Conservation (phyloP, 345 rosid genomes). For the Anastatica hierochuntica region DNA sequence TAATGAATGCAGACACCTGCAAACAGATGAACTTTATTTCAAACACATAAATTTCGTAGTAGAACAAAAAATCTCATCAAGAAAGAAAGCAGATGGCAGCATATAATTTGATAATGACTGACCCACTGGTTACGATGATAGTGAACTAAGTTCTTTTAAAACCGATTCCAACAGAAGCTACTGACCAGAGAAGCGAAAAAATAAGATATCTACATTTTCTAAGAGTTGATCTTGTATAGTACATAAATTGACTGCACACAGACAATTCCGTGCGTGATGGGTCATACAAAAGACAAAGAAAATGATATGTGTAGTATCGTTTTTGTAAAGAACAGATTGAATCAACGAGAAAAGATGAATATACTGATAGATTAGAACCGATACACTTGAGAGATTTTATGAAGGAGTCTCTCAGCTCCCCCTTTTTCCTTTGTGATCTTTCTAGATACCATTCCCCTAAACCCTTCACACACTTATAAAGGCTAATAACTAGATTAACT, state of each 20-base stretch:
- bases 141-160: neutral
- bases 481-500: too few relatives aligned
- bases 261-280: too few relatives aligned
- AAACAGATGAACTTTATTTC: neutral
- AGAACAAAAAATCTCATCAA: neutral
- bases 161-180: neutral
- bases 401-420: too few relatives aligned
- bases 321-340: too few relatives aligned
- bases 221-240: neutral
- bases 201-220: neutral
- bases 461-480: too few relatives aligned
- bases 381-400: too few relatives aligned
- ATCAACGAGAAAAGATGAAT: too few relatives aligned
- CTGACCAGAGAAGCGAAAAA: neutral
- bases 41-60: neutral
- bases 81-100: neutral
- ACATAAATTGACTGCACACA: conserved; percentile 1
- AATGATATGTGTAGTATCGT: too few relatives aligned
- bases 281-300: too few relatives aligned
- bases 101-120: neutral
- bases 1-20: neutral
- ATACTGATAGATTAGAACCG: too few relatives aligned
- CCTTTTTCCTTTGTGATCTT: too few relatives aligned
- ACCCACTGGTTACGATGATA: neutral
- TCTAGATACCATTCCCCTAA: too few relatives aligned